Evolutionary conservation across 2,329 filamentous ascomycete genomes (phyloP), one percentile per base, ranked within the genome.

Genomic region (Xylaria sp.): DNA sequence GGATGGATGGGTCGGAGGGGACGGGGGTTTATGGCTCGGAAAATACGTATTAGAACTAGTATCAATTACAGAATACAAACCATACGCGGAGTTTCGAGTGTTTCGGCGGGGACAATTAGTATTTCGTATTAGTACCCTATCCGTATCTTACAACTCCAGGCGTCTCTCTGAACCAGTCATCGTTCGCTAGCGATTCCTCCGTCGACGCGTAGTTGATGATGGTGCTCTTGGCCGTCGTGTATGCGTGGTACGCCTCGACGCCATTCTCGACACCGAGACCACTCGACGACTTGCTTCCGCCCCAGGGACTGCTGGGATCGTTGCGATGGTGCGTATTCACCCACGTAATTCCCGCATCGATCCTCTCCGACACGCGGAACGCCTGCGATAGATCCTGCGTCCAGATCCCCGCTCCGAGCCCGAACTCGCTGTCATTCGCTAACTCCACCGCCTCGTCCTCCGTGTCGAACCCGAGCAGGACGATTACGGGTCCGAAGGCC

Each of bases 401-500:
- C 84, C 91, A 90, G 18, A 93, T 79, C 30, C 86, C 89, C 23
- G 89, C 88, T 57, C 89, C 90, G 34, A 94, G 82, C 63, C 89
- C 89, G 73, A 91, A 93, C 63, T 81, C 87, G 69, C 83, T 89
- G 74, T 83, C 80, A 79, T 94, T 93, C 60, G 85, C 89, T 52
- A 90, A 76, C 57, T 78, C 76, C 68, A 93, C 81, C 48, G 85
- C 89, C 54, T 92, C 85, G 19, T 84, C 84, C 76, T 91, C 87
- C 66, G 80, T 85, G 72, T 86, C 85, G 78, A 94, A 93, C 67
- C 87, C 88, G 68, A 84, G 82, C 65, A 94, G 83, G 55, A 87
- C 82, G 72, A 89, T 86, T 46, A 92, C 90, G 7, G 90, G 90
- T 18, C 90, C 90, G 73, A 94, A 94, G 61, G 91, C 90, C 74